Percentiles rank a stretch among this genome's conserved stretches.
Evolutionary conservation across 352 stramenopile genomes (phyloP).

Genomic region (Pythium utonaiense): DNA sequence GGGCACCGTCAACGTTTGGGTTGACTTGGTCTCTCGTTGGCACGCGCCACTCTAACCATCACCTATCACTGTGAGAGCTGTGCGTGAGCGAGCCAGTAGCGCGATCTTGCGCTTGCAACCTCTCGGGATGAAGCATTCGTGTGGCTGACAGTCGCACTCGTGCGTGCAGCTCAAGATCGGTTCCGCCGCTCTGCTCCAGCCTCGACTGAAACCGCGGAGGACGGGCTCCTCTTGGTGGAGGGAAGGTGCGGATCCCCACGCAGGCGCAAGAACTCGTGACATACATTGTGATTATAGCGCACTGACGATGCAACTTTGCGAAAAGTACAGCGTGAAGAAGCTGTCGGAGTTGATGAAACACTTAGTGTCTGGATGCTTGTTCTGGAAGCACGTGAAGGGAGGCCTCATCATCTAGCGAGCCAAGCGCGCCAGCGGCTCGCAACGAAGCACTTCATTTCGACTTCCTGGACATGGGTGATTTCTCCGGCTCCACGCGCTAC

Average conservation of each 20-base stretch:
- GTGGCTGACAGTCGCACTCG: conserved; percentile 1
- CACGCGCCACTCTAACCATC: not conserved
- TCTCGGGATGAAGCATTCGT: conserved; percentile 8
- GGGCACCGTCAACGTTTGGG: conserved; percentile 23
- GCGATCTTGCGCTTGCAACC: not conserved
- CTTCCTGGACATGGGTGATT: conserved; percentile 13
- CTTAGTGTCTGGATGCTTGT: conserved; percentile 2
- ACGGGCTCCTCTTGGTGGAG: conserved; percentile 1
- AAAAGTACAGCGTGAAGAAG: not conserved
- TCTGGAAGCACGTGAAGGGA: conserved; percentile 17
- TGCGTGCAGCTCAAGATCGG: not conserved
- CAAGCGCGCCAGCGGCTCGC: not conserved
- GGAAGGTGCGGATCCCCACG: conserved; percentile 10
- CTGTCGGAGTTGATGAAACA: not conserved
- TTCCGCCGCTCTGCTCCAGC: not conserved
- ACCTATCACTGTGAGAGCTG: not conserved
- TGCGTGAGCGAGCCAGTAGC: not conserved
- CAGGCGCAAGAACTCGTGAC: conserved; percentile 8
- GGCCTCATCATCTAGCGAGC: conserved; percentile 2
- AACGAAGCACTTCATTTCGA: conserved; percentile 16
- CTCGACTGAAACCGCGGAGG: not conserved
- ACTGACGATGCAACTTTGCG: conserved; percentile 5
- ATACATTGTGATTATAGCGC: conserved; percentile 3
- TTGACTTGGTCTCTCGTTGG: conserved; percentile 26
- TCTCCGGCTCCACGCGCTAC: conserved; percentile 1